Conservation (phyloP, 2,329 filamentous ascomycete genomes). For the Diaporthe sp. region DNA sequence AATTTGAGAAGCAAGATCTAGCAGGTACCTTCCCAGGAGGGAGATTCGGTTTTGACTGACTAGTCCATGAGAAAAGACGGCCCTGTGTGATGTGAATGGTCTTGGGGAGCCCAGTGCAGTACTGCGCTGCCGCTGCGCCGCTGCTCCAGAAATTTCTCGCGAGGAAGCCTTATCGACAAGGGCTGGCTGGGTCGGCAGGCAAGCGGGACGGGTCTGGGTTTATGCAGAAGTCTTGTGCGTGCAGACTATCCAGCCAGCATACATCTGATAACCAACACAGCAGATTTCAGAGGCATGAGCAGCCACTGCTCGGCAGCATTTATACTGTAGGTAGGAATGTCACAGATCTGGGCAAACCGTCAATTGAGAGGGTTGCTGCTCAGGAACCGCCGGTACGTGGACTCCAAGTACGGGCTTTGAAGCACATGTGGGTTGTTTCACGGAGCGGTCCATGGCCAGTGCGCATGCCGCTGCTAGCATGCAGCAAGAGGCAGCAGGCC, state of each 20-base stretch:
- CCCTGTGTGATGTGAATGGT: not conserved
- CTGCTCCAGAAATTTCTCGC: slow-evolving; percentile 34
- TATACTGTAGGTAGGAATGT: not conserved
- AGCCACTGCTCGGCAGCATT: not conserved
- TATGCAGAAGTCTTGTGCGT: not conserved
- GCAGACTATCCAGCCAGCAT: not conserved
- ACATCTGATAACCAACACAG: not conserved
- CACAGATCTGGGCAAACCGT: not conserved
- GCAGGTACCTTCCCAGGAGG: not conserved
- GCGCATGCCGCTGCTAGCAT: not conserved
- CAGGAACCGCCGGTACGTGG: not conserved
- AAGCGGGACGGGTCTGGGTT: slow-evolving; percentile 4
- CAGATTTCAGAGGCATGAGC: not conserved
- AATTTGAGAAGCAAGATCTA: not conserved
- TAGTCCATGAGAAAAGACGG: slow-evolving; percentile 18
- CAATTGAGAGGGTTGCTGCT: not conserved
- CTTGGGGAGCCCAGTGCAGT: not conserved
- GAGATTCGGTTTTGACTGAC: not conserved
- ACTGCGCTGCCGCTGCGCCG: not conserved
- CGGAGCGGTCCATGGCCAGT: not conserved
- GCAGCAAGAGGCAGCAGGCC: not conserved
- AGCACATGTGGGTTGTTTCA: not conserved
- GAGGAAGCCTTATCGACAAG: slow-evolving; percentile 27
- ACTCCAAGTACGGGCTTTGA: not conserved
- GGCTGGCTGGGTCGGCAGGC: slow-evolving; percentile 29